phyloP scores from a whole-genome alignment of 2,329 filamentous ascomycete genomes.

The Ceratocystis variospora region DNA sequence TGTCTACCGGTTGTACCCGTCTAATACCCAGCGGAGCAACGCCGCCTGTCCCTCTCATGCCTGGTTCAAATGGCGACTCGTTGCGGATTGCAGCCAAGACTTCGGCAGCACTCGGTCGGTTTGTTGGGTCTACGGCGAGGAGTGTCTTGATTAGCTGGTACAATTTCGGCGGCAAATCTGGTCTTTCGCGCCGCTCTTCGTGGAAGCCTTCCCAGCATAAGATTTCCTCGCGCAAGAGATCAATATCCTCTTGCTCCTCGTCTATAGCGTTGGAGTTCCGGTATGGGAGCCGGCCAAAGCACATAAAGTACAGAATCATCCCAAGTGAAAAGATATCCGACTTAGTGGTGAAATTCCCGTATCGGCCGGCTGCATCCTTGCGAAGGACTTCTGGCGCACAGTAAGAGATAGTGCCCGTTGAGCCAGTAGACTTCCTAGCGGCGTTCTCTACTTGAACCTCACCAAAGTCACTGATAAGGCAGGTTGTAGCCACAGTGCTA shows the following conservation, averaged over 20 bases:
- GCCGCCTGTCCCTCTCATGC: neutral
- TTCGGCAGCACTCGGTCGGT: slow-evolving; percentile 73
- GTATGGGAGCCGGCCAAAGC: slow-evolving; percentile 82
- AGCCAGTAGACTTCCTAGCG: slow-evolving; percentile 74
- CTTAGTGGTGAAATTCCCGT: slow-evolving; percentile 90
- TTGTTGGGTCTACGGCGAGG: slow-evolving; percentile 59
- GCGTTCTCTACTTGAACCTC: slow-evolving; percentile 81
- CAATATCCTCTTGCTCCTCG: slow-evolving; percentile 85
- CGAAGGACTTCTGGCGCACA: slow-evolving; percentile 88
- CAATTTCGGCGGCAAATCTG: slow-evolving; percentile 72
- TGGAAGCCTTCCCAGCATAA: slow-evolving; percentile 76
- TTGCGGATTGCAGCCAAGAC: slow-evolving; percentile 66
- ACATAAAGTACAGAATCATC: slow-evolving; percentile 98
- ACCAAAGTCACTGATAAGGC: slow-evolving; percentile 93
- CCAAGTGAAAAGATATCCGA: slow-evolving; percentile 97
- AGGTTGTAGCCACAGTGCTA: slow-evolving; percentile 41
- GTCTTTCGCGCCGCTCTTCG: slow-evolving; percentile 56
- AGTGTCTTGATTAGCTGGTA: slow-evolving; percentile 74
- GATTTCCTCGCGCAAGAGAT: slow-evolving; percentile 74
- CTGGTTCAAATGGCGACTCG: slow-evolving; percentile 39
- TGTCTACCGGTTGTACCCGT: slow-evolving; percentile 16
- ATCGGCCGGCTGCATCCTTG: slow-evolving; percentile 52
- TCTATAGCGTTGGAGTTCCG: slow-evolving; percentile 67
- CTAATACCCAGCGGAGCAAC: slow-evolving; percentile 6
- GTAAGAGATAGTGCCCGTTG: slow-evolving; percentile 93